A percentile compares a stretch with the other conserved stretches of the same genome.
These are phyloP conservation scores for Fusarium sp. DNA, from an alignment of 2,329 filamentous ascomycete genomes.

Conservation along the genomic window DNA sequence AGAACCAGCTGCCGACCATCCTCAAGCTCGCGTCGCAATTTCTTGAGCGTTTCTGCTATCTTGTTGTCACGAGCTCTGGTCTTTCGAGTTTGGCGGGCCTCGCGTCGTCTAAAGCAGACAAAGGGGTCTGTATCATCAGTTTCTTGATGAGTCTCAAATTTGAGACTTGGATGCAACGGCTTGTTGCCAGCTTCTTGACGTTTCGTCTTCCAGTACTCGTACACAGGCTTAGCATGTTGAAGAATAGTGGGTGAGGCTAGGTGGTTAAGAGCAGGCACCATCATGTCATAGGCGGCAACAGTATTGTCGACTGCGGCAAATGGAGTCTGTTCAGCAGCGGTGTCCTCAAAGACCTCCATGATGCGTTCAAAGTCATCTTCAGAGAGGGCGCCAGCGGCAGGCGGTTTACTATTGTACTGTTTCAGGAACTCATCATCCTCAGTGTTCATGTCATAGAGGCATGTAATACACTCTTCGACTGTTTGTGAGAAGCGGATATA, in stretches of 20 bases:
- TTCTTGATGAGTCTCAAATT: constrained; percentile 94
- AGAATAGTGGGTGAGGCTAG: constrained; percentile 64
- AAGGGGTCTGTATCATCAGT: constrained; percentile 97
- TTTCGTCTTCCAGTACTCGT: constrained; percentile 88
- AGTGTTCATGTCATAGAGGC: constrained; percentile 92
- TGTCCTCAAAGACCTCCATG: constrained; percentile 95
- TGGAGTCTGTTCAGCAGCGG: constrained; percentile 84
- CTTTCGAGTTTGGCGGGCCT: constrained; percentile 94
- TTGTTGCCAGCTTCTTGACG: constrained; percentile 76
- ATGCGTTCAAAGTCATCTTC: constrained; percentile 94
- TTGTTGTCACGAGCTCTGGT: constrained; percentile 94
- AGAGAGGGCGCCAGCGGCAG: constrained; percentile 74
- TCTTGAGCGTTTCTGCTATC: constrained; percentile 93
- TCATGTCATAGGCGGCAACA: constrained; percentile 80
- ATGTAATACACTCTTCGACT: constrained; percentile 93
- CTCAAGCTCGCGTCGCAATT: constrained; percentile 89
- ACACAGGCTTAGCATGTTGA: constrained; percentile 79
- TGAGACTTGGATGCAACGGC: constrained; percentile 81
- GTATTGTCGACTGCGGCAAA: constrained; percentile 92
- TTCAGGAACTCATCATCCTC: constrained; percentile 90
- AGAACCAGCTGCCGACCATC: constrained; percentile 85
- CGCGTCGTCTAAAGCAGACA: constrained; percentile 95
- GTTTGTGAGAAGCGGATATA: constrained; percentile 99
- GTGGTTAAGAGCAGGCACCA: constrained; percentile 75
- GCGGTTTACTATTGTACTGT: constrained; percentile 82